Conservation (phyloP, 208 protist species). For the Strigomonas culicis region DNA sequence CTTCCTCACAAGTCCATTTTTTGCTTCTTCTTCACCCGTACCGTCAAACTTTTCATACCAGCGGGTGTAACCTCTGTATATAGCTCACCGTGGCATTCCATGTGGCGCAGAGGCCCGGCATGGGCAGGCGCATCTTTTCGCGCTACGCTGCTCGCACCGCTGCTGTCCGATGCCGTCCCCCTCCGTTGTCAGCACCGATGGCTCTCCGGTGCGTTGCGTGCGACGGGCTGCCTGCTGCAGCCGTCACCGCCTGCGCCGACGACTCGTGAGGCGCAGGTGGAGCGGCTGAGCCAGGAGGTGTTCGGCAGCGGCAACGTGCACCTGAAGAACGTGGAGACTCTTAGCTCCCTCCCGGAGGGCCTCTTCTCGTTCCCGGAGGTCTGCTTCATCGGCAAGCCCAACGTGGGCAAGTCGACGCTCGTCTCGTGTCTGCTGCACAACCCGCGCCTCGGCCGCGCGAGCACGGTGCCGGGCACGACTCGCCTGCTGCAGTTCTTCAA, state of each 20-base stretch:
- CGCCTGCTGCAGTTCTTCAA: constrained; percentile 88
- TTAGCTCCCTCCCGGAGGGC: constrained; percentile 80
- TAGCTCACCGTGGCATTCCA: too few species aligned
- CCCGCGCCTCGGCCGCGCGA: constrained; percentile 45
- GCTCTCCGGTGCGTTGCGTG: background rate
- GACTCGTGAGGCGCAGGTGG: constrained; percentile 30
- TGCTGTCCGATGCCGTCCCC: too few species aligned
- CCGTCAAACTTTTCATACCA: too few species aligned
- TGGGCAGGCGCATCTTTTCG: too few species aligned
- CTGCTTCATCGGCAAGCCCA: constrained; percentile 89
- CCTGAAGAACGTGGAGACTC: constrained; percentile 74
- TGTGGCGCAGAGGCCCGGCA: too few species aligned
- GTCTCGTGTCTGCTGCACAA: constrained; percentile 84
- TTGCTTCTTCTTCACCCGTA: too few species aligned
- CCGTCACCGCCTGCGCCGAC: constrained; percentile 4
- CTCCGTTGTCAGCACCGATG: too few species aligned
- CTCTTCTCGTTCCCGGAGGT: constrained; percentile 87
- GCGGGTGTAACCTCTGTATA: too few species aligned
- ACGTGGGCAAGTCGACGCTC: constrained; percentile 83
- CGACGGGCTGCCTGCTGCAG: background rate
- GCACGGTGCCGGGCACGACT: constrained; percentile 54
- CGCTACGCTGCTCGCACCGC: too few species aligned
- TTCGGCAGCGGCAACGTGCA: constrained; percentile 81
- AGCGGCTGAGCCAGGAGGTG: constrained; percentile 65
- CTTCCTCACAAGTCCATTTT: too few species aligned